A percentile compares a stretch with the other conserved stretches of the same genome.
These are phyloP conservation scores for Globisporangium cylindrosporum DNA, from an alignment of 352 stramenopile genomes.

Conservation along the genomic window DNA sequence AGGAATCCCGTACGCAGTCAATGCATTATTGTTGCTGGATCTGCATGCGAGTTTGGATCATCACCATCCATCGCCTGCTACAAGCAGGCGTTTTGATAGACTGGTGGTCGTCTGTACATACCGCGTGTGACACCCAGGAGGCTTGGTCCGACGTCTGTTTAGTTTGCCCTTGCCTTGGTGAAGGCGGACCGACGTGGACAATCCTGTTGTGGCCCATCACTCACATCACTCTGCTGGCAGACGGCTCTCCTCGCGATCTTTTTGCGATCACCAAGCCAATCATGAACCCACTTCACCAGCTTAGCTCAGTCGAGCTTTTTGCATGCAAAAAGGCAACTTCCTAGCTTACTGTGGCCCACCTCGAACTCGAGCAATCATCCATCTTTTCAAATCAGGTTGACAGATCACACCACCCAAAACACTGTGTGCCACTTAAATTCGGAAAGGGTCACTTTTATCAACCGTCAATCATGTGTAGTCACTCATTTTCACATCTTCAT, in stretches of 20 bases:
- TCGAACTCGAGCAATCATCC: not conserved
- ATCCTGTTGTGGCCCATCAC: not conserved
- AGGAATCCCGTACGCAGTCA: too few relatives aligned
- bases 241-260: not conserved
- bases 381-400: slow-evolving; percentile 2
- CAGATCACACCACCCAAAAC: not conserved
- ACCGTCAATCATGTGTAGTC: not conserved
- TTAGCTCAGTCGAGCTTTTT: not conserved
- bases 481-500: not conserved
- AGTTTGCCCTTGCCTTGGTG: not conserved
- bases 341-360: not conserved
- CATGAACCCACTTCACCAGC: not conserved
- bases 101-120: too few relatives aligned
- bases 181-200: not conserved
- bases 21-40: too few relatives aligned
- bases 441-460: slow-evolving; percentile 10
- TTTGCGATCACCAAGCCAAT: not conserved
- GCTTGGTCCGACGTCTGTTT: not conserved
- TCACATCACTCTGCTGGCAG: not conserved
- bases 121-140: not conserved
- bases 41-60: too few relatives aligned
- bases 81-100: too few relatives aligned
- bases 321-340: slow-evolving; percentile 6
- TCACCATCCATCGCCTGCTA: too few relatives aligned
- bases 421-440: not conserved